These are phyloP conservation scores for Dalbergia cultrata DNA, from an alignment of 306 rosid species.

Conservation along the genomic window DNA sequence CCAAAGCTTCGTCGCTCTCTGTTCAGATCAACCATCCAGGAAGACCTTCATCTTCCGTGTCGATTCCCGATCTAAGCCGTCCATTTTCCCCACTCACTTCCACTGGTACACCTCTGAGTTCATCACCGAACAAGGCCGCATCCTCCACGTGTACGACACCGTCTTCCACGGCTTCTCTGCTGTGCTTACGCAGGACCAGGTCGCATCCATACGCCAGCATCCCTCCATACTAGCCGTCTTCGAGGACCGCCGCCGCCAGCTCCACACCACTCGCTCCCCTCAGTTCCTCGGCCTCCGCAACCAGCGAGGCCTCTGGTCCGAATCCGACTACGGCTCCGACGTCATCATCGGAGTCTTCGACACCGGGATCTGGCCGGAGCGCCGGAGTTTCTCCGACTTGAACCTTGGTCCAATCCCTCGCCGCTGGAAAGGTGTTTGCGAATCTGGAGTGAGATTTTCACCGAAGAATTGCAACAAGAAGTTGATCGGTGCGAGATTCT, in stretches of 20 bases:
- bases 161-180: constrained; percentile 96
- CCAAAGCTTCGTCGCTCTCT: neutral
- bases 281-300: constrained; percentile 89
- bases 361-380: constrained; percentile 91
- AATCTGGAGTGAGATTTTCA: constrained; percentile 67
- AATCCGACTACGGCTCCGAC: constrained; percentile 91
- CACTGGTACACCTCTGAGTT: constrained; percentile 88
- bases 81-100: constrained; percentile 76
- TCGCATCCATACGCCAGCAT: constrained; percentile 49
- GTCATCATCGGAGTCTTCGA: constrained; percentile 83
- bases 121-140: constrained; percentile 60
- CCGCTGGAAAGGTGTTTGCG: constrained; percentile 86
- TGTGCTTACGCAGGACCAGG: constrained; percentile 57
- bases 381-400: constrained; percentile 79
- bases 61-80: constrained; percentile 70
- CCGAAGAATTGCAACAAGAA: constrained; percentile 70
- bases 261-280: constrained; percentile 97
- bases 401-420: constrained; percentile 79
- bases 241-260: constrained; percentile 75
- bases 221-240: constrained; percentile 78
- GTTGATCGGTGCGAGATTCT: constrained; percentile 81
- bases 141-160: constrained; percentile 78
- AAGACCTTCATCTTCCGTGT: constrained; percentile 81
- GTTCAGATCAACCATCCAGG: constrained; percentile 39
- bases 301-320: constrained; percentile 94